phyloP scores from a whole-genome alignment of 352 stramenopile species.

The Globisporangium irregulare region DNA sequence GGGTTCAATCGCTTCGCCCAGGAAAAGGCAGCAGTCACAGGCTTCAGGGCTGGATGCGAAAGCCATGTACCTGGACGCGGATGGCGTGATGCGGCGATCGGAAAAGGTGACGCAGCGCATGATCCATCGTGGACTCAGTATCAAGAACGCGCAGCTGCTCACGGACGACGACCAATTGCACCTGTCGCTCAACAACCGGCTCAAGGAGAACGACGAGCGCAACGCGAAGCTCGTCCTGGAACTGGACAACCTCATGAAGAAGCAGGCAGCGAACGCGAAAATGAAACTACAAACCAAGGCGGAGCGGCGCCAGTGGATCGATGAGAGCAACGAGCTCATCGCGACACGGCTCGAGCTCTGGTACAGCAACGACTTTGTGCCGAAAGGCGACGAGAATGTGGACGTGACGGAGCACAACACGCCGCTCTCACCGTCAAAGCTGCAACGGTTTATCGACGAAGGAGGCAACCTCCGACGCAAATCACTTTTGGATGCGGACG shows the following conservation, averaged over 20 bases:
- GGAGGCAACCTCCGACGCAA: conserved; percentile 47
- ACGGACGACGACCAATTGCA: conserved; percentile 28
- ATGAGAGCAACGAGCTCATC: conserved; percentile 31
- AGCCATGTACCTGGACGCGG: conserved; percentile 30
- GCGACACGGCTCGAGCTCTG: conserved; percentile 26
- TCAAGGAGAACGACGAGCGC: conserved; percentile 9
- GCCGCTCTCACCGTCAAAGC: conserved; percentile 31
- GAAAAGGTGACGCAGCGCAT: conserved; percentile 30
- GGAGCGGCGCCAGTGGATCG: conserved; percentile 29
- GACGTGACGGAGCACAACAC: conserved; percentile 43
- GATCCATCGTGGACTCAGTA: conserved; percentile 31
- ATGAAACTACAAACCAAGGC: conserved; percentile 37
- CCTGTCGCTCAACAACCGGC: conserved; percentile 14
- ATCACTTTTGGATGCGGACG: not conserved
- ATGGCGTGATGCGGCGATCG: conserved; percentile 30
- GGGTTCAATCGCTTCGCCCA: not conserved
- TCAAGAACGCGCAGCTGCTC: conserved; percentile 27
- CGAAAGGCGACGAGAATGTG: conserved; percentile 20
- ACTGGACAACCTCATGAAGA: conserved; percentile 8
- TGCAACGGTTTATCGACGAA: conserved; percentile 41
- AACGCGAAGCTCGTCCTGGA: conserved; percentile 3
- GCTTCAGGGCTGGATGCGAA: conserved; percentile 13
- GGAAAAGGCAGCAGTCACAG: conserved; percentile 3
- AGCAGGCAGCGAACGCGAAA: conserved; percentile 21
- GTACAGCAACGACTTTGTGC: conserved; percentile 26